A percentile compares a stretch with the other conserved stretches of the same genome.
These are phyloP conservation scores for Solanum verrucosum DNA, from an alignment of 257 asterid species.

Conservation along the genomic window DNA sequence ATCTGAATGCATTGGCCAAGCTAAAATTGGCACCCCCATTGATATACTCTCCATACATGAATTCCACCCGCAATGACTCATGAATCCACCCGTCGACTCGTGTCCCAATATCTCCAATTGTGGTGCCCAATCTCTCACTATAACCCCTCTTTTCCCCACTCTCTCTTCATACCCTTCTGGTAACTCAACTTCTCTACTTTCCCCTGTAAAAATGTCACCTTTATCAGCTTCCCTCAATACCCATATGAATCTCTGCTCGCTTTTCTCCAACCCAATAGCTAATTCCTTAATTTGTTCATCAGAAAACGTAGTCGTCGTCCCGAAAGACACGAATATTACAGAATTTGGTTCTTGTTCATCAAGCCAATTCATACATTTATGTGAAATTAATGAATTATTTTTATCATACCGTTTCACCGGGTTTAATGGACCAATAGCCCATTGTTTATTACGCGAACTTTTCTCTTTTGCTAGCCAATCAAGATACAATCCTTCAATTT, in stretches of 20 bases:
- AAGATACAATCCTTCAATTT: constrained; percentile 29
- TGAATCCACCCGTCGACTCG: constrained; percentile 25
- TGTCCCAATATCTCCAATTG: constrained; percentile 31
- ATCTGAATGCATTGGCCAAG: constrained; percentile 58
- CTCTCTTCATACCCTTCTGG: constrained; percentile 25
- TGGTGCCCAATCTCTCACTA: constrained; percentile 40
- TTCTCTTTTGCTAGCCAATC: constrained; percentile 21
- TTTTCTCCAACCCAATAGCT: constrained; percentile 32
- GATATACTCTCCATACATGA: constrained; percentile 35
- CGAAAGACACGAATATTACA: constrained; percentile 32
- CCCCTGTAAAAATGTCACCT: constrained; percentile 23
- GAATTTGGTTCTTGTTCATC: constrained; percentile 25
- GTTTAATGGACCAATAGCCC: constrained; percentile 38
- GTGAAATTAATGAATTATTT: background rate
- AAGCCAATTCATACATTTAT: constrained; percentile 26
- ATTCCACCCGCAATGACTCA: constrained; percentile 47
- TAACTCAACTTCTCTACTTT: constrained; percentile 5
- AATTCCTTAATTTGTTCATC: constrained; percentile 25
- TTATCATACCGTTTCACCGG: constrained; percentile 4
- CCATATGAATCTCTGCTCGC: constrained; percentile 32
- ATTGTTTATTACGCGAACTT: background rate
- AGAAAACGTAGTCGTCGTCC: constrained; percentile 23
- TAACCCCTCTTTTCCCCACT: constrained; percentile 9
- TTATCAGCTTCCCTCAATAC: constrained; percentile 40
- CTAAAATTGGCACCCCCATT: constrained; percentile 32